Evolutionary conservation across 2,329 filamentous ascomycete species (phyloP).

Genomic region (Thermoascus crustaceus): DNA sequence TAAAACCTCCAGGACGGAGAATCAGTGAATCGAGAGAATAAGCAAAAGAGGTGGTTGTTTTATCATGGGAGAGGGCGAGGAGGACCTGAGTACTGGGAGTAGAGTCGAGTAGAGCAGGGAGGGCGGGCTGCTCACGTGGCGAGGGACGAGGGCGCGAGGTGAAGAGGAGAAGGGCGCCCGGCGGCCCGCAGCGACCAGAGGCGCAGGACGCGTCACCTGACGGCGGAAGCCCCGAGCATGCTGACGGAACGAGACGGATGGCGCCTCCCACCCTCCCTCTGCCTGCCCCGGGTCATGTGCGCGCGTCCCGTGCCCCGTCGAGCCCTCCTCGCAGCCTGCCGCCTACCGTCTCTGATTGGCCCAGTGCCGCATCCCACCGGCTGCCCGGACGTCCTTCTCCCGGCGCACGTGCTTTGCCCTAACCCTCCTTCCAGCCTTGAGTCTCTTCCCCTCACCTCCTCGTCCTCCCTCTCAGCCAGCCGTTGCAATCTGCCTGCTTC

Average conservation of each 20-base stretch:
- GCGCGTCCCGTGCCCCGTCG: constrained; percentile 30
- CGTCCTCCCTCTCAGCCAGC: too few relatives aligned
- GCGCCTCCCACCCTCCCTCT: background rate
- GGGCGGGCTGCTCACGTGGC: constrained; percentile 36
- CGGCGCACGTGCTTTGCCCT: constrained; percentile 10
- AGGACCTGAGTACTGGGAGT: constrained; percentile 9
- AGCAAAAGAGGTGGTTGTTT: constrained; percentile 2
- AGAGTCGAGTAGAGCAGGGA: constrained; percentile 23
- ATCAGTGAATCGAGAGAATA: constrained; percentile 2
- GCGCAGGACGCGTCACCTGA: constrained; percentile 29
- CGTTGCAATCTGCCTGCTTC: too few relatives aligned
- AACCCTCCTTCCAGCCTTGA: constrained; percentile 8
- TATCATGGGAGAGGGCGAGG: background rate
- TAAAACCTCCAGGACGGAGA: constrained; percentile 10
- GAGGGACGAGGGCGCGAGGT: constrained; percentile 16
- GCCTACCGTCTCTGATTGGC: constrained; percentile 18
- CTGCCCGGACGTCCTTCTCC: too few relatives aligned
- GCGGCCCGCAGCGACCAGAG: constrained; percentile 13
- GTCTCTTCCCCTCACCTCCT: background rate
- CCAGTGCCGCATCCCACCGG: too few relatives aligned
- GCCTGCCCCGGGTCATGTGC: constrained; percentile 26
- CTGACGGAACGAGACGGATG: background rate
- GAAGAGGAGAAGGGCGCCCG: constrained; percentile 16
- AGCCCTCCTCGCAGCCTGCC: constrained; percentile 1
- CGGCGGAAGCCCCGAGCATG: constrained; percentile 4